These are phyloP conservation scores for Apiospora marii DNA, from an alignment of 2,329 filamentous ascomycete species.

Conservation along the genomic window DNA sequence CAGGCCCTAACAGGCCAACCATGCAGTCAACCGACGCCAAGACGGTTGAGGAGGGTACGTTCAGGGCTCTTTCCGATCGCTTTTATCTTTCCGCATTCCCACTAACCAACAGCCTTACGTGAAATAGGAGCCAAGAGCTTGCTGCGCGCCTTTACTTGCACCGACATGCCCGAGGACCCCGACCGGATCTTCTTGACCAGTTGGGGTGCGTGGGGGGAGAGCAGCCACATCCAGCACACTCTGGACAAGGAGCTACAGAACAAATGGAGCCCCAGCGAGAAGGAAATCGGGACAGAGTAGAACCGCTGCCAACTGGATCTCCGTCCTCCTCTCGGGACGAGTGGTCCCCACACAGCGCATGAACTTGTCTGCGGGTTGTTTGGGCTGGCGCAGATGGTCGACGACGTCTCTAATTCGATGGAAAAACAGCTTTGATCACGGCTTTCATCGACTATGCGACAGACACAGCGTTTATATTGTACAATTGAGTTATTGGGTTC, in stretches of 20 bases:
- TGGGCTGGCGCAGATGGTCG: too few species aligned
- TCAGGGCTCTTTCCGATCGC: background rate
- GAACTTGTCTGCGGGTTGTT: too few species aligned
- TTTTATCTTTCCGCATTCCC: background rate
- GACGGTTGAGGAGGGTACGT: slow-evolving; percentile 53
- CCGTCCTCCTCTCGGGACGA: too few species aligned
- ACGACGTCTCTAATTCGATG: too few species aligned
- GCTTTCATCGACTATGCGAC: background rate
- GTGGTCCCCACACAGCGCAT: too few species aligned
- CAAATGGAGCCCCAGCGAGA: slow-evolving; percentile 57
- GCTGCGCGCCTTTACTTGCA: slow-evolving; percentile 51
- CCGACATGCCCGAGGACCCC: slow-evolving; percentile 58
- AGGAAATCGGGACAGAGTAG: slow-evolving; percentile 54
- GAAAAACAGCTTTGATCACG: background rate
- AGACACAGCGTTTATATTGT: background rate
- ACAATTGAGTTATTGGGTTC: background rate
- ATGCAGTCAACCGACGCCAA: slow-evolving; percentile 56
- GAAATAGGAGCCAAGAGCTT: slow-evolving; percentile 53
- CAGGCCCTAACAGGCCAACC: slow-evolving; percentile 35
- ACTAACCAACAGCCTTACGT: background rate
- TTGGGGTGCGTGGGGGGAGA: slow-evolving; percentile 65
- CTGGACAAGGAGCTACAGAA: slow-evolving; percentile 58
- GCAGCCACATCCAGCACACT: slow-evolving; percentile 48
- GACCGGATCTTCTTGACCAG: slow-evolving; percentile 62
- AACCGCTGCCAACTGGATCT: slow-evolving; percentile 35